Percentiles rank a stretch among this genome's conserved stretches.
Evolutionary conservation across 352 stramenopile species (phyloP).

Genomic region (Nothophytophthora sp.): DNA sequence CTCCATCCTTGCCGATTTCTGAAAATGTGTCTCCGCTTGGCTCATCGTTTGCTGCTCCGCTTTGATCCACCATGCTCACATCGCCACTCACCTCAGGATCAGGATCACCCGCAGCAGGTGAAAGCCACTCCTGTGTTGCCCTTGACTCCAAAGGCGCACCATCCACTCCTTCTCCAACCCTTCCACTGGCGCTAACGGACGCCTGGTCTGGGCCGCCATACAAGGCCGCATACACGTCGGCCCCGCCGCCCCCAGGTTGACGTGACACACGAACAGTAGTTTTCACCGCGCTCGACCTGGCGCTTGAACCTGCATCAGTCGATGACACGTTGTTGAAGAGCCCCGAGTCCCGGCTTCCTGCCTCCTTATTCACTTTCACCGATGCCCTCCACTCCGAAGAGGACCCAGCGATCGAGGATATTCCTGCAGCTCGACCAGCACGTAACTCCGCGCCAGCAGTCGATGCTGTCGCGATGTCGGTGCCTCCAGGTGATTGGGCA

Average conservation of each 20-base stretch:
- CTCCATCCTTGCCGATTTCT: background rate
- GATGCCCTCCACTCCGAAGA: slow-evolving; percentile 4
- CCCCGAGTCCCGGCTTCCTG: background rate
- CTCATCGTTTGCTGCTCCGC: background rate
- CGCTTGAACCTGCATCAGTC: background rate
- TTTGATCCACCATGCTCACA: background rate
- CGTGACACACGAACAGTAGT: slow-evolving; percentile 35
- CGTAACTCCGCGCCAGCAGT: background rate
- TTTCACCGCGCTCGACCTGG: background rate
- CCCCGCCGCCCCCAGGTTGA: slow-evolving; percentile 37
- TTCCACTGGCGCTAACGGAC: background rate
- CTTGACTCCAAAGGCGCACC: background rate
- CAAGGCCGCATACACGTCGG: slow-evolving; percentile 24
- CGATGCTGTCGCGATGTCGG: background rate
- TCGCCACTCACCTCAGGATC: slow-evolving; percentile 17
- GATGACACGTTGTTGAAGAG: background rate
- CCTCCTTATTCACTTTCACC: slow-evolving; percentile 13
- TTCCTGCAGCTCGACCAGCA: background rate
- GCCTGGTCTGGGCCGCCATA: slow-evolving; percentile 14
- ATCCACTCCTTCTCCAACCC: background rate
- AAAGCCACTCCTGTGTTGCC: background rate
- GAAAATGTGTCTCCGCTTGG: background rate
- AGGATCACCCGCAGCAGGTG: no score
- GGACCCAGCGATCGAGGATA: background rate
- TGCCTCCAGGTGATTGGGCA: background rate